Percentiles rank a stretch among this genome's conserved stretches.
phyloP scores from a whole-genome alignment of 768 basidiomycete genomes.

The Termitomyces sp. region DNA sequence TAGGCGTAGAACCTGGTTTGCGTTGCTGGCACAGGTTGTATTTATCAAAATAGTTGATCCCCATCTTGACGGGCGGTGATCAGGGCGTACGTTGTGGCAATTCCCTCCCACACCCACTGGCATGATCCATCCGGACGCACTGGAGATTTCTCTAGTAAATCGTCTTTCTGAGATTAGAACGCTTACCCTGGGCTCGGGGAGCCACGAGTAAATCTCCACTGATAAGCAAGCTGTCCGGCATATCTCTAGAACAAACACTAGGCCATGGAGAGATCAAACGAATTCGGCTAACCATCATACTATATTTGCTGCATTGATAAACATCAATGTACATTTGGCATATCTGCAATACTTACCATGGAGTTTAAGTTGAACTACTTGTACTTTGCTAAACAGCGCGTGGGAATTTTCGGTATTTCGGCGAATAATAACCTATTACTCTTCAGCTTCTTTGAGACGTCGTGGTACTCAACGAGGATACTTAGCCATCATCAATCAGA shows the following conservation, averaged over 20 bases:
- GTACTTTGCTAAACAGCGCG: not conserved
- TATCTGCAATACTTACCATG: not conserved
- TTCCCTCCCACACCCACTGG: not conserved
- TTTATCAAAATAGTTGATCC: constrained; percentile 3
- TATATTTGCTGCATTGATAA: not conserved
- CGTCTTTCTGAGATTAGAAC: not conserved
- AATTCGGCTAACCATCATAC: not conserved
- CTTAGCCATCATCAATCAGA: too few species aligned
- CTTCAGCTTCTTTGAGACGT: too few species aligned
- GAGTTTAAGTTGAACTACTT: not conserved
- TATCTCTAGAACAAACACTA: not conserved
- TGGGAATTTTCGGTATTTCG: too few species aligned
- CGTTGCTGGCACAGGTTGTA: not conserved
- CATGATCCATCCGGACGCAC: not conserved
- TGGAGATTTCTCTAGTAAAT: not conserved
- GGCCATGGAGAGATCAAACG: too few species aligned
- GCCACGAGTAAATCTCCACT: not conserved
- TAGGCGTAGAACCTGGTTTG: not conserved
- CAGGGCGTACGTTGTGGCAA: not conserved
- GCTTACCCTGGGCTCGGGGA: not conserved
- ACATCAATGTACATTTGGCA: not conserved
- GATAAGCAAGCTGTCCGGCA: not conserved
- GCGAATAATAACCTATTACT: too few species aligned
- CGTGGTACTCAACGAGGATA: too few species aligned
- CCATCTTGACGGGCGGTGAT: not conserved